Evolutionary conservation across 495 filamentous ascomycete genomes (phyloP), one percentile per base, ranked within the genome.

Genomic region (Daldinia concentrica): DNA sequence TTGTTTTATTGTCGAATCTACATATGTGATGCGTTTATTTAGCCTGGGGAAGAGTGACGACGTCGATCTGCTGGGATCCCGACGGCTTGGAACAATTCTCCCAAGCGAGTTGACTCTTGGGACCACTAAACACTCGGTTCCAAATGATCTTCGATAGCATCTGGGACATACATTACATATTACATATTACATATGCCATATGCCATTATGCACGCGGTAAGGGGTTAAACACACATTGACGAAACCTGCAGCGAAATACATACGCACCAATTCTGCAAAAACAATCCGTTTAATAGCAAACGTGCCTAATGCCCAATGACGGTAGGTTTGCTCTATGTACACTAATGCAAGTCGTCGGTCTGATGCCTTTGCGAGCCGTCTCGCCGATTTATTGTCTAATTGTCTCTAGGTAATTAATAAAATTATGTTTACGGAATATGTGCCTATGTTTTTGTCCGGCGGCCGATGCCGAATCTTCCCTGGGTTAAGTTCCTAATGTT

Each of bases 41-140:
- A 54, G 50, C 50, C 50, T 54, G 27, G 50, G 26, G 48, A n/a
- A n/a, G n/a, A 26, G 32, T 32, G 30, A 32, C 19, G 37, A 57
- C 11, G 39, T 60, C 14, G 50, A 62, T 65, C 57, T 41, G 61
- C 26, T 45, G n/a, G 56, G 64, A 70, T 69, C 56, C 71, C 71
- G 71, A 74, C 62, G 71, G 66, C 62, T 70, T 74, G 71, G 71
- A 57, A 66, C 70, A 73, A 51, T 73, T 63, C 26, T 55, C 55
- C 50, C 63, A 70, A 74, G 66, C 66, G 71, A 74, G 52, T 65
- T 27, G 22, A 62, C 51, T 66, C 63, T 51, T 45, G 65, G 60
- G 57, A 56, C 58, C 43, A 30, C 24, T 45, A 62, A 62, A 48
- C 34, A 50, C 50, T 68, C 64, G 61, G 55, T 56, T 64, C 43